Percentiles rank a stretch among this genome's conserved stretches.
Evolutionary conservation across 2,329 filamentous ascomycete genomes (phyloP).

Genomic region (Colletotrichum phormii): DNA sequence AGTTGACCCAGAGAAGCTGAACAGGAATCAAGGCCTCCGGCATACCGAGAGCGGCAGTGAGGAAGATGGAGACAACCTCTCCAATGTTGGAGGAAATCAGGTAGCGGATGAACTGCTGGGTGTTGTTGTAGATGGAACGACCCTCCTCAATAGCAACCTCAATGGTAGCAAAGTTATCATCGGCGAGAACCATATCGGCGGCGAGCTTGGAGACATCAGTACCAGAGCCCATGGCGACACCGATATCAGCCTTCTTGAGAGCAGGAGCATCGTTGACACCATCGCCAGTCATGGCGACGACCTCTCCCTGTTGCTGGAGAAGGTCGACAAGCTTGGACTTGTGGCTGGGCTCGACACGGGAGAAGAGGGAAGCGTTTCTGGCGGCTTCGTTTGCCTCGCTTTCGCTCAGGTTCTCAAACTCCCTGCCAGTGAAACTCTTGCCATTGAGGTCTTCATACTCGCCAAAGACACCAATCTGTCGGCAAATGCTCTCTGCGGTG

Average conservation of each 20-base stretch:
- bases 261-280: slow-evolving; percentile 98
- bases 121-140: slow-evolving; percentile 99
- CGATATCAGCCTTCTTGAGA: slow-evolving; percentile 98
- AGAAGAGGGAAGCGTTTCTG: slow-evolving; percentile 90
- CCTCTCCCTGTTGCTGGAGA: slow-evolving; percentile 90
- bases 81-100: slow-evolving; percentile 99
- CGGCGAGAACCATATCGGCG: slow-evolving; percentile 97
- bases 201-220: slow-evolving; percentile 97
- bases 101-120: slow-evolving; percentile 99
- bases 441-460: slow-evolving; percentile 83
- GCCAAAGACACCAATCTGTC: slow-evolving; percentile 94
- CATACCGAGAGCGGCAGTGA: slow-evolving; percentile 96
- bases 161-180: slow-evolving; percentile 99
- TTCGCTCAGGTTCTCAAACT: slow-evolving; percentile 88
- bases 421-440: slow-evolving; percentile 94
- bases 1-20: slow-evolving; percentile 97
- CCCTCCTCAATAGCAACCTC: slow-evolving; percentile 96
- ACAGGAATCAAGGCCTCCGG: slow-evolving; percentile 97
- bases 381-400: slow-evolving; percentile 86
- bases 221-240: slow-evolving; percentile 97
- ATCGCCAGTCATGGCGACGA: slow-evolving; percentile 99
- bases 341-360: slow-evolving; percentile 93
- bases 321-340: slow-evolving; percentile 99
- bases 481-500: slow-evolving; percentile 97
- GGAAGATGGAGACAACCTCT: slow-evolving; percentile 98